Percentiles rank a stretch among this genome's conserved stretches.
Conservation (phyloP, 2,329 filamentous ascomycete genomes). For the Aspergillus alliaceus region DNA sequence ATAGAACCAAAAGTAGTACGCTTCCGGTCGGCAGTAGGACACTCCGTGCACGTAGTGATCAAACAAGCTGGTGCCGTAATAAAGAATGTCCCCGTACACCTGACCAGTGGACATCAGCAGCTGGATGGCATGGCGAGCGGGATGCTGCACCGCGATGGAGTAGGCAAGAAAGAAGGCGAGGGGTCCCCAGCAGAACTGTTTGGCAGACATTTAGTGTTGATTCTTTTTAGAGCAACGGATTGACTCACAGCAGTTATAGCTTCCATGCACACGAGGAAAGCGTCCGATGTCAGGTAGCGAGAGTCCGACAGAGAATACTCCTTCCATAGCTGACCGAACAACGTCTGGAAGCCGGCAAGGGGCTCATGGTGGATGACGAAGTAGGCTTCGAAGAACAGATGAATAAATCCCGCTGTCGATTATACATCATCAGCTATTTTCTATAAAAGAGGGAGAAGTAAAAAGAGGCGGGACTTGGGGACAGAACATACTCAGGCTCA, state of each 20-base stretch:
- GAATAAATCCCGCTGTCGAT: constrained; percentile 49
- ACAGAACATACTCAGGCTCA: constrained; percentile 59
- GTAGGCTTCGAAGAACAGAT: constrained; percentile 75
- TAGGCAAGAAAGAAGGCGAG: constrained; percentile 53
- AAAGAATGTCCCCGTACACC: constrained; percentile 57
- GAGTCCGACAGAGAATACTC: constrained; percentile 84
- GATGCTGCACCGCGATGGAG: constrained; percentile 50
- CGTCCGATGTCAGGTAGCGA: constrained; percentile 73
- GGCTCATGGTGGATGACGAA: constrained; percentile 63
- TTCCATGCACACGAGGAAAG: constrained; percentile 83
- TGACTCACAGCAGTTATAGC: constrained; percentile 67
- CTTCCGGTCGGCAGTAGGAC: constrained; percentile 54
- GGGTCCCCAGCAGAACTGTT: constrained; percentile 54
- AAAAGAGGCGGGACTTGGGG: neutral
- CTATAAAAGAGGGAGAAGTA: no score
- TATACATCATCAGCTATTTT: no score
- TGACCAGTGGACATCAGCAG: constrained; percentile 55
- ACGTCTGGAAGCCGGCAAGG: constrained; percentile 62
- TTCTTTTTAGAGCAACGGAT: neutral
- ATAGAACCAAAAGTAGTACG: constrained; percentile 58
- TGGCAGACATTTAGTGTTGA: neutral
- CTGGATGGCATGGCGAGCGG: constrained; percentile 53
- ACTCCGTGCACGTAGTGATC: constrained; percentile 49
- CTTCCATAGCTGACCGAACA: constrained; percentile 85
- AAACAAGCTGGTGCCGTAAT: constrained; percentile 56